phyloP scores from a whole-genome alignment of 768 basidiomycete genomes.

The Auricularia auricula-judae region DNA sequence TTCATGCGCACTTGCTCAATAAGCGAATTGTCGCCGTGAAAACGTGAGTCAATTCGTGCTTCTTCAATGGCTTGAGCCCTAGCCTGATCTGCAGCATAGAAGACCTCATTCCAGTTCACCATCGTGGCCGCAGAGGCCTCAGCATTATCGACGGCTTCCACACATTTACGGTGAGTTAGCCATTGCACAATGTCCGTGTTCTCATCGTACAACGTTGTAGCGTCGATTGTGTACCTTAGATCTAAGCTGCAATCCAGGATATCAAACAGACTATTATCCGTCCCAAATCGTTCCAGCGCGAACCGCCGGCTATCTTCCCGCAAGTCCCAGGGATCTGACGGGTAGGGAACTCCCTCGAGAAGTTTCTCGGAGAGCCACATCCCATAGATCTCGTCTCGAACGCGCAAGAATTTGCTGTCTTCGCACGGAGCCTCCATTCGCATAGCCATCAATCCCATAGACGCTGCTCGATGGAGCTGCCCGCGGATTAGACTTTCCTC shows the following conservation, averaged over 20 bases:
- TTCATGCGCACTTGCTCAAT: neutral
- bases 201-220: neutral
- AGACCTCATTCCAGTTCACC: neutral
- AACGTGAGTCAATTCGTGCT: neutral
- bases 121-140: neutral
- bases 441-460: neutral
- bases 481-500: neutral
- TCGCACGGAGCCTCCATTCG: neutral
- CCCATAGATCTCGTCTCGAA: neutral
- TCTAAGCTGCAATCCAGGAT: neutral
- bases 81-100: neutral
- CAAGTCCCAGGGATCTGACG: neutral
- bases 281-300: neutral
- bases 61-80: neutral
- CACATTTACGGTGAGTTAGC: neutral
- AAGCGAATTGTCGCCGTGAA: neutral
- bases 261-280: neutral
- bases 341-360: neutral
- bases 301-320: neutral
- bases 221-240: neutral
- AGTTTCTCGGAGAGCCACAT: neutral
- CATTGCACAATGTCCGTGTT: neutral
- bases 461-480: neutral
- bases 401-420: neutral
- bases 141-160: neutral